These are phyloP conservation scores for Ocimum tenuiflorum DNA, from an alignment of 257 asterid species.

Conservation along the genomic window DNA sequence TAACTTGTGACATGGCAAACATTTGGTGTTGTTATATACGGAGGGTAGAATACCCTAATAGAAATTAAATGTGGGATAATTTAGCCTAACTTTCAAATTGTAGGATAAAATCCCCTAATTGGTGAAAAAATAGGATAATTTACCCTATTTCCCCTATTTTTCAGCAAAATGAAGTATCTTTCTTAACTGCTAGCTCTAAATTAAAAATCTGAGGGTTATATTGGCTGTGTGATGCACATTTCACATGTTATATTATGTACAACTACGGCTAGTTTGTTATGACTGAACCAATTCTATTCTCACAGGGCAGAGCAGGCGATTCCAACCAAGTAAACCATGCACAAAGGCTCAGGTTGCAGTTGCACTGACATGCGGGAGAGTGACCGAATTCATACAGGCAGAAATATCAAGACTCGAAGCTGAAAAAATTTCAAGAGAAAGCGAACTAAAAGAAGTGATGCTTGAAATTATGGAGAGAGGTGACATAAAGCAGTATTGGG, in stretches of 20 bases:
- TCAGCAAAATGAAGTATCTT: neutral
- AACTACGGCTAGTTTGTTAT: neutral
- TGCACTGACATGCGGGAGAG: constrained; percentile 69
- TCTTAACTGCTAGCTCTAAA: neutral
- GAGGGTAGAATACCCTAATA: too few species aligned
- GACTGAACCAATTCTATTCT: constrained; percentile 12
- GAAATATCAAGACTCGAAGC: constrained; percentile 59
- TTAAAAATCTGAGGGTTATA: neutral
- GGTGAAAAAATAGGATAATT: too few species aligned
- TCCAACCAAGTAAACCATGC: constrained; percentile 84
- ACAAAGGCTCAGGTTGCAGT: constrained; percentile 85
- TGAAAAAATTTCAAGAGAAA: constrained; percentile 42
- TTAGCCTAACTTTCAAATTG: too few species aligned
- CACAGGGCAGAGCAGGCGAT: constrained; percentile 78
- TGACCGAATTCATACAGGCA: constrained; percentile 37
- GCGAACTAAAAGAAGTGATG: constrained; percentile 46
- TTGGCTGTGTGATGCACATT: neutral
- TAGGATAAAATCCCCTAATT: too few species aligned
- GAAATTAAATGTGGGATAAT: too few species aligned
- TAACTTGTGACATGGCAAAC: too few species aligned
- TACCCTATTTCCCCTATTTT: too few species aligned
- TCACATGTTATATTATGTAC: neutral
- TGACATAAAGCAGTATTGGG: constrained; percentile 60
- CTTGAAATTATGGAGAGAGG: constrained; percentile 71
- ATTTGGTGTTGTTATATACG: too few species aligned